Base-by-base conservation (phyloP, 1,139 yeast genomes). In the Saccharomycopsis hybrid region DNA sequence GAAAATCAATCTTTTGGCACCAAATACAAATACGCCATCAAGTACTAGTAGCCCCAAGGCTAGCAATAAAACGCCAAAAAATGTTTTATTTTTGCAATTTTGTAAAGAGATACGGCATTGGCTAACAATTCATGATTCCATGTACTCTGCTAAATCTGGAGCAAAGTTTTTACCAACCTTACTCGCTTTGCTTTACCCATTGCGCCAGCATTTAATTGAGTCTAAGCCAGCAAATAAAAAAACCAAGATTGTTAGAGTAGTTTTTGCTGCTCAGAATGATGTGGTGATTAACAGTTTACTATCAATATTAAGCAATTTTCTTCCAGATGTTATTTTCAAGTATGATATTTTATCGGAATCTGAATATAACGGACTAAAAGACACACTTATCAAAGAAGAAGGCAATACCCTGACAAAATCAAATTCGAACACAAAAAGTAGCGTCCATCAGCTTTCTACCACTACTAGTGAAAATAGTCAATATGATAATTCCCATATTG, bases 31-130 rank as follows among this genome's bases (percentile, higher is more conserved):
- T 27, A 11, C 11, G 30, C 18, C 39, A 5, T 18, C 25, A 18
- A 31, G 7, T n/a, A 29, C 9, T 8, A 35, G 25, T 5, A 11
- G 9, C 32, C n/a, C 13, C 11, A 13, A 29, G 9, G 18, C 44
- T 41, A 4, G 4, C 5, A 28, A 7, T 8, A 35, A 44, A 18
- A 41, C 30, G 18, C 44, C 35, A 25, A 27, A 49, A n/a, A 30
- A 25, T 2, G 8, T 30, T 9, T 30, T 47, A 27, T 50, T 31
- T 39, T n/a, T 27, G 7, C 40, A 33, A 9, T 45, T 50, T 4
- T 52, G 55, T 37, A 47, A 48, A 27, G 55, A 52, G 30, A 35
- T 52, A 11, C 51, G 55, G 13, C 43, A 50, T 31, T 52, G 55
- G 55, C 24, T 50, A 18, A 46, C 48, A 13, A 43, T 52, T 32